Percentiles rank a stretch among this genome's conserved stretches.
Conservation (phyloP, 495 filamentous ascomycete genomes). For the Glarea lozoyensis region DNA sequence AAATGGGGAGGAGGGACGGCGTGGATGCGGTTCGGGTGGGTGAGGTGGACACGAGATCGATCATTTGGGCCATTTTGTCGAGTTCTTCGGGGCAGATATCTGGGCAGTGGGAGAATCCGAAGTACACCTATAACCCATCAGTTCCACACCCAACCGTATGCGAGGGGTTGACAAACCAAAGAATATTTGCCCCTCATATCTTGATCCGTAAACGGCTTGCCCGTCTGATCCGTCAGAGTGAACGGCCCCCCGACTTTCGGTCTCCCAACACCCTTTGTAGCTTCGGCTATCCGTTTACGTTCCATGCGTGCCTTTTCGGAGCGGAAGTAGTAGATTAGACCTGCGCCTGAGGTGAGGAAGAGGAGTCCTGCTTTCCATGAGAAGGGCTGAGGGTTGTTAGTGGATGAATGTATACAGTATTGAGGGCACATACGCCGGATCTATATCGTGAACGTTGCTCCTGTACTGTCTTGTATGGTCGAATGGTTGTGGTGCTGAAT, state of each 20-base stretch:
- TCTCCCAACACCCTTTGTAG: constrained; percentile 82
- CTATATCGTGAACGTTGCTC: constrained; percentile 43
- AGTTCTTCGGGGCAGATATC: constrained; percentile 99
- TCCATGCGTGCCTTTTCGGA: constrained; percentile 83
- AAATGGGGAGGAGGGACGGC: constrained; percentile 51
- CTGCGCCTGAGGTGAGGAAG: constrained; percentile 69
- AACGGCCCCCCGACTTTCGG: constrained; percentile 91
- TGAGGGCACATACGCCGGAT: constrained; percentile 32
- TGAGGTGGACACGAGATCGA: constrained; percentile 62
- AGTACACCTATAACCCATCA: constrained; percentile 63
- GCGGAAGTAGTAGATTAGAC: constrained; percentile 82
- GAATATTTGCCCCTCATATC: constrained; percentile 82
- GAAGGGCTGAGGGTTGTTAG: constrained; percentile 54
- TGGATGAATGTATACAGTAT: not conserved
- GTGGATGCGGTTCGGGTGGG: constrained; percentile 53
- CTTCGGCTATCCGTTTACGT: constrained; percentile 75
- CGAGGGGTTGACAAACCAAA: constrained; percentile 30
- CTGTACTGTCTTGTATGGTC: constrained; percentile 42
- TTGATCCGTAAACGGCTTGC: constrained; percentile 61
- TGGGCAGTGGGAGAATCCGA: constrained; percentile 96
- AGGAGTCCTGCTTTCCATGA: constrained; percentile 81
- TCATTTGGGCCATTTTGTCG: constrained; percentile 94
- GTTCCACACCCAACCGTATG: not conserved
- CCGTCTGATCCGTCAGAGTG: constrained; percentile 71
- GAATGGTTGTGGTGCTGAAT: constrained; percentile 15